Conservation (phyloP, 176 grass and related monocot genomes). For the Oryza glaberrima region DNA sequence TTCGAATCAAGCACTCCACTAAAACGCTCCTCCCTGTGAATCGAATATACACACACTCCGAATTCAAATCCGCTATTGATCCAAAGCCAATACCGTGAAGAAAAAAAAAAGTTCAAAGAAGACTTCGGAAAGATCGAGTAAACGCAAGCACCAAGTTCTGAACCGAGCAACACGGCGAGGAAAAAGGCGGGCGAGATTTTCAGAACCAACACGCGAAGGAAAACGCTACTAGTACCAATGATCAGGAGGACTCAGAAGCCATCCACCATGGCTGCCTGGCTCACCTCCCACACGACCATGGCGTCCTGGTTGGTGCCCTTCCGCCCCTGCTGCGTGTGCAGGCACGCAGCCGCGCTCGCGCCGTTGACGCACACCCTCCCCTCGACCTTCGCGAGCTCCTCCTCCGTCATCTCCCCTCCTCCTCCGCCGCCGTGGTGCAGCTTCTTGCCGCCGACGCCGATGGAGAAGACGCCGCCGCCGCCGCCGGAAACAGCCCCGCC, state of each 20-base stretch:
- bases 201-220: background rate
- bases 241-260: constrained; percentile 10
- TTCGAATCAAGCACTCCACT: constrained; percentile 12
- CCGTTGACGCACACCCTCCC: constrained; percentile 82
- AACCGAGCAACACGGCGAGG: background rate
- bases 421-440: constrained; percentile 23
- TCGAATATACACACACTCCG: background rate
- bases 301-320: constrained; percentile 99
- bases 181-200: constrained; percentile 24
- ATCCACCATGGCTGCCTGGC: background rate
- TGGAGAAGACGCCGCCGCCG: constrained; percentile 9
- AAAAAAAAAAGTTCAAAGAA: constrained; percentile 12
- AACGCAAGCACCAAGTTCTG: constrained; percentile 19
- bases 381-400: constrained; percentile 63
- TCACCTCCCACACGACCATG: constrained; percentile 95
- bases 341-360: constrained; percentile 62
- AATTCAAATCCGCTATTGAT: constrained; percentile 39
- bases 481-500: background rate
- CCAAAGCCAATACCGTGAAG: constrained; percentile 26
- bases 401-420: constrained; percentile 54
- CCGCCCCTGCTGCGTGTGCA: constrained; percentile 94
- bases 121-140: constrained; percentile 17
- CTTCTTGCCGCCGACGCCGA: constrained; percentile 30
- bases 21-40: background rate
- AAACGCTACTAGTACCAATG: background rate